Percentiles rank a stretch among this genome's conserved stretches.
Conservation (phyloP, 768 basidiomycete species). For the Collybia mongolica region DNA sequence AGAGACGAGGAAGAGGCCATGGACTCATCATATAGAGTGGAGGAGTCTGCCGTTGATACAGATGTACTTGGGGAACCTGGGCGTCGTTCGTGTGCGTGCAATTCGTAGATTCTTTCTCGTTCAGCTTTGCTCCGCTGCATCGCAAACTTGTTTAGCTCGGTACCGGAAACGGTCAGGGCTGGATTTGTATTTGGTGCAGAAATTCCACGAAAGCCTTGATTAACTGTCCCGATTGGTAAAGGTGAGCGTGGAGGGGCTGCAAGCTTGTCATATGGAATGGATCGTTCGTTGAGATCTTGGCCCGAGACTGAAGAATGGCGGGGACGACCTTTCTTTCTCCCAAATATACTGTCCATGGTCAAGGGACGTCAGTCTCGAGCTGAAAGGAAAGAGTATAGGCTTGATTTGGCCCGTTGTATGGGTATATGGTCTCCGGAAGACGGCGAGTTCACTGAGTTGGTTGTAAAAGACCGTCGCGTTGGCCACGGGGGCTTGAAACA, state of each 20-base stretch:
- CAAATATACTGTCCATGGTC: constrained; percentile 68
- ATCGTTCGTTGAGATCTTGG: constrained; percentile 62
- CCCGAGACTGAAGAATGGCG: constrained; percentile 62
- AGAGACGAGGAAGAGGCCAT: constrained; percentile 26
- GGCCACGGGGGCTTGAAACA: too few relatives aligned
- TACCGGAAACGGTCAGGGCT: constrained; percentile 67
- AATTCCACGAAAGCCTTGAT: constrained; percentile 61
- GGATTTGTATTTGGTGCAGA: constrained; percentile 87
- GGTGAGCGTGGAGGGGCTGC: constrained; percentile 58
- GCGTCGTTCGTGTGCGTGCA: constrained; percentile 30
- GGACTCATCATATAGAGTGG: constrained; percentile 56
- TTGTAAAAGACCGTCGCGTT: too few relatives aligned
- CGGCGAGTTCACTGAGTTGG: too few relatives aligned
- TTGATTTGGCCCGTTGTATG: not conserved
- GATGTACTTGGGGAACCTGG: constrained; percentile 53
- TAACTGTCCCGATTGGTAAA: constrained; percentile 51
- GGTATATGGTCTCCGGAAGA: constrained; percentile 1
- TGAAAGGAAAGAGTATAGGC: not conserved
- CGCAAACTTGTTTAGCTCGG: constrained; percentile 65
- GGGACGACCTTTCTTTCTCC: constrained; percentile 58
- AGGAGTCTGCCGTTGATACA: constrained; percentile 54
- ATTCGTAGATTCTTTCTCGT: constrained; percentile 51
- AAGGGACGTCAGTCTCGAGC: not conserved
- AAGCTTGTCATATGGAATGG: constrained; percentile 73
- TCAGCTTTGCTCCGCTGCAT: constrained; percentile 51